These are phyloP conservation scores for Pythium sp. DNA, from an alignment of 352 stramenopile genomes.

Conservation along the genomic window DNA sequence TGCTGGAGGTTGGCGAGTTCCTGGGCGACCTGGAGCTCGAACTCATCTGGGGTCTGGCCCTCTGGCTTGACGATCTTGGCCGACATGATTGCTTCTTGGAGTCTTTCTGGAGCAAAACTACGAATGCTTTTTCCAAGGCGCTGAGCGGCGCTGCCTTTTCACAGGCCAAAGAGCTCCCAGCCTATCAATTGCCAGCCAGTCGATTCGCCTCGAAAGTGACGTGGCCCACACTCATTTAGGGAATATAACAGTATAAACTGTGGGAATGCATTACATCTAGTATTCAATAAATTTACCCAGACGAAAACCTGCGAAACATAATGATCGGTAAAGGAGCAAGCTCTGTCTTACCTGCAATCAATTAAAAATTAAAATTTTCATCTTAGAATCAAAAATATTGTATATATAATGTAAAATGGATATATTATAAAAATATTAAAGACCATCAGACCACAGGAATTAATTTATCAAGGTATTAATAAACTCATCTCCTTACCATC, in stretches of 20 bases:
- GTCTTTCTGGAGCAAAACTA: slow-evolving; percentile 52
- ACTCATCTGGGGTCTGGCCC: slow-evolving; percentile 83
- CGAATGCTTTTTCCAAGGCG: slow-evolving; percentile 14
- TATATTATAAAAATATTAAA: not conserved
- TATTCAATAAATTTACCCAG: not conserved
- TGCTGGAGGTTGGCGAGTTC: slow-evolving; percentile 89
- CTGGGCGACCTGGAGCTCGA: slow-evolving; percentile 87
- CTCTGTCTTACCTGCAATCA: not conserved
- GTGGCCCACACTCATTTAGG: not conserved
- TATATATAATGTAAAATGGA: not conserved
- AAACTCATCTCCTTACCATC: not conserved
- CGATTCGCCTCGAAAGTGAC: not conserved
- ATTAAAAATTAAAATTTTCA: not conserved
- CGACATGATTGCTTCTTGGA: slow-evolving; percentile 51
- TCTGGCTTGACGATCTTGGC: slow-evolving; percentile 88
- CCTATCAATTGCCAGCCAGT: slow-evolving; percentile 5
- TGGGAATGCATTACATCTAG: not conserved
- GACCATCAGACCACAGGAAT: not conserved
- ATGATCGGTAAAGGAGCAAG: not conserved
- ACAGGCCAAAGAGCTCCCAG: not conserved
- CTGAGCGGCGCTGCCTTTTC: not conserved
- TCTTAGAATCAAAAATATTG: not conserved
- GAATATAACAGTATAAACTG: not conserved
- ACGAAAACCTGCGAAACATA: not conserved
- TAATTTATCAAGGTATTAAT: not conserved